Base-by-base conservation (phyloP, 768 basidiomycete species). In the Udeniomyces megalosporus region DNA sequence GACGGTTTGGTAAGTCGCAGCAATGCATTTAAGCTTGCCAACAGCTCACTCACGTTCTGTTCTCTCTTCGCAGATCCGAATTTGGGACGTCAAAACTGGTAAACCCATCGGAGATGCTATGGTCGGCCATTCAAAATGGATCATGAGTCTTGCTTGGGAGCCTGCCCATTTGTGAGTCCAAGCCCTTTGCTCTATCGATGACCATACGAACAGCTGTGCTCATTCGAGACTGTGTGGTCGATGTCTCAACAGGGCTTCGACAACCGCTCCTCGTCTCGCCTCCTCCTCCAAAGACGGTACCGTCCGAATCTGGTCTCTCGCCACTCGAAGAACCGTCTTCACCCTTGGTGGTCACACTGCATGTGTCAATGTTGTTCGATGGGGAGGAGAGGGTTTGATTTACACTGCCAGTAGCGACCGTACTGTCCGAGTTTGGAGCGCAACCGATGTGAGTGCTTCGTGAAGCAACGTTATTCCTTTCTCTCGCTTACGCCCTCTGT, bases 211-310 rank as follows among this genome's bases (percentile, higher is more conserved):
- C 38, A 44, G 20, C 31, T 3, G 26, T 31, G 4, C 12, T 12
- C 29, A 1, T 15, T 31, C 15, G 8, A 29, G 49, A 28, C 38
- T n/a, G 14, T n/a, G 17, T n/a, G 22, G 7, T 32, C 29, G 6
- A 4, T 38, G 31, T 8, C 15, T 1, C 45, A 26, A 1, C 51
- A 63, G 62, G 1, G 48, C 62, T 14, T 57, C 54, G 29, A 58
- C 50, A 22, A 63, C 79, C 20, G 75, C 81, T 1, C 91, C 91
- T 15, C 84, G 93, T 14, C 77, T 96, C 2, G 93, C 93, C 1
- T 92, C 92, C 0, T 88, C 91, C 2, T 95, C 91, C 26, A 97
- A 99, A 75, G 93, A 97, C 69, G 85, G 85, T 14, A 93, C 90
- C 0, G 91, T 96, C 26, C 84, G 89, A n/a, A 80, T 99, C 20